These are phyloP conservation scores for Arachis hypogaea DNA, from an alignment of 306 rosid genomes.

Conservation along the genomic window DNA sequence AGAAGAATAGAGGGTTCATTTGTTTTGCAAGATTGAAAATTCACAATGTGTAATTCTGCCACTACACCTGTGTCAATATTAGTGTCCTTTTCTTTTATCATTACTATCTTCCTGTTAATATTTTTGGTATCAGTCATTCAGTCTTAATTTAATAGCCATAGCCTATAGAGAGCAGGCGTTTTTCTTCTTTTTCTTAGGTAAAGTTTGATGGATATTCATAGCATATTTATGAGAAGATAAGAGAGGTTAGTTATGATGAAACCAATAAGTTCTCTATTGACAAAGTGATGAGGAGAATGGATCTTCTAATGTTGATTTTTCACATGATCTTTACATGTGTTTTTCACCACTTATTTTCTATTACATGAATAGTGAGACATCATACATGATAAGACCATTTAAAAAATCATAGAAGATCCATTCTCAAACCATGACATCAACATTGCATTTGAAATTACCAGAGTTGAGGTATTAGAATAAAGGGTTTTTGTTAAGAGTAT, in stretches of 20 bases:
- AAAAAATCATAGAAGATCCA: too few species aligned
- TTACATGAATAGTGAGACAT: too few species aligned
- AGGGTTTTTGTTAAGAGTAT: too few species aligned
- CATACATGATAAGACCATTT: too few species aligned
- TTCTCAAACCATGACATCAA: too few species aligned
- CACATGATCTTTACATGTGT: too few species aligned
- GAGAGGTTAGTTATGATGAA: neutral
- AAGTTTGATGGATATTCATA: slow-evolving; percentile 7
- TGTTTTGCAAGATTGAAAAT: slow-evolving; percentile 69
- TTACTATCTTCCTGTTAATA: slow-evolving; percentile 36
- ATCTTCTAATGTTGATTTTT: too few species aligned
- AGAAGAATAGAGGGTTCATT: slow-evolving; percentile 93
- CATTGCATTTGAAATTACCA: too few species aligned
- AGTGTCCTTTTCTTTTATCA: slow-evolving; percentile 18
- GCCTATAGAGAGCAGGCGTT: slow-evolving; percentile 23
- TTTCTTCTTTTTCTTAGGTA: neutral
- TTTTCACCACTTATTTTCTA: too few species aligned
- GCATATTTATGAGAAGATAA: neutral
- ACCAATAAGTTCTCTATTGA: neutral
- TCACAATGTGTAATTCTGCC: slow-evolving; percentile 43
- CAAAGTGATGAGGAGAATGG: neutral
- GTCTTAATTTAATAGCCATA: slow-evolving; percentile 27
- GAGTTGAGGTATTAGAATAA: too few species aligned
- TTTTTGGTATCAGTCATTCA: slow-evolving; percentile 27
- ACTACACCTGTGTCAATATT: slow-evolving; percentile 35